A percentile compares a stretch with the other conserved stretches of the same genome.
These are phyloP conservation scores for Penicillium brevicompactum DNA, from an alignment of 2,329 filamentous ascomycete species.

Conservation along the genomic window DNA sequence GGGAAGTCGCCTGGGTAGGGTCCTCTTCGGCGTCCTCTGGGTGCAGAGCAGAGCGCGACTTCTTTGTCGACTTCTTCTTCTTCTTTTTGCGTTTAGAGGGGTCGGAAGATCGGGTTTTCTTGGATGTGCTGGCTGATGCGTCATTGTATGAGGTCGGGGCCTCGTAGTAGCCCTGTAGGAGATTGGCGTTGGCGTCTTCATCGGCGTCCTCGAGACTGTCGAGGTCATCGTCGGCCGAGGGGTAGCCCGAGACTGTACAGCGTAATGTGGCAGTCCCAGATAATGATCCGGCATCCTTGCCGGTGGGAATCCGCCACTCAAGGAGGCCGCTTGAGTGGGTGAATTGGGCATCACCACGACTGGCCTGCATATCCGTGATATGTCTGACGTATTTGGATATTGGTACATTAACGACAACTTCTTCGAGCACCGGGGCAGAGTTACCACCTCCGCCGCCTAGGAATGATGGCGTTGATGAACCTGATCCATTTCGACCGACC, in stretches of 20 bases:
- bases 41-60: conserved; percentile 23
- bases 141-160: conserved; percentile 39
- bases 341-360: conserved; percentile 81
- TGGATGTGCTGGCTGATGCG: conserved; percentile 27
- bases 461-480: conserved; percentile 53
- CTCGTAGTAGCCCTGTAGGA: conserved; percentile 50
- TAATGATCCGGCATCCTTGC: conserved; percentile 67
- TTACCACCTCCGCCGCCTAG: conserved; percentile 58
- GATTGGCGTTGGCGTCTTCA: conserved; percentile 38
- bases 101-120: conserved; percentile 26
- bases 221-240: conserved; percentile 51
- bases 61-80: conserved; percentile 42
- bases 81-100: conserved; percentile 37
- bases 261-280: conserved; percentile 72
- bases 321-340: conserved; percentile 70
- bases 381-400: conserved; percentile 79
- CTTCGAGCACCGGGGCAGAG: conserved; percentile 68
- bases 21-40: conserved; percentile 19
- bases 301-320: conserved; percentile 80
- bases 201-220: conserved; percentile 38
- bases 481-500: conserved; percentile 44
- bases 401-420: conserved; percentile 75
- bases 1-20: conserved; percentile 18
- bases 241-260: conserved; percentile 74
- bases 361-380: conserved; percentile 77